Conservation (phyloP, 163 green algal species). For the Volvox carteri region DNA sequence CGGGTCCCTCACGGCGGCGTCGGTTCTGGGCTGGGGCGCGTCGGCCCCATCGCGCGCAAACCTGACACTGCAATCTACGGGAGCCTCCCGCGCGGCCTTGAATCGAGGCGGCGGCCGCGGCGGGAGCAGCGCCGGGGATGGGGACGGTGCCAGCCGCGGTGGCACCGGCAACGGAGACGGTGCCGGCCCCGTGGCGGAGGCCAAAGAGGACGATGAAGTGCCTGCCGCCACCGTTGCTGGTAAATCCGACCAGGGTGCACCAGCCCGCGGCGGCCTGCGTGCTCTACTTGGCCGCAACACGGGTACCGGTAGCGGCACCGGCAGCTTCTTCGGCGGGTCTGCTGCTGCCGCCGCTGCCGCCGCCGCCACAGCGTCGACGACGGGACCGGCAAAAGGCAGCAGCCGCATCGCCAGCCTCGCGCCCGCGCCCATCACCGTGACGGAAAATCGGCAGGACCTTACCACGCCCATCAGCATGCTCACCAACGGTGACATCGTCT, state of each 20-base stretch:
- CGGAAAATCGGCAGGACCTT: constrained; percentile 6
- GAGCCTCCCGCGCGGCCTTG: not conserved
- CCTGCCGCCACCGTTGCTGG: not conserved
- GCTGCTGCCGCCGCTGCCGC: not conserved
- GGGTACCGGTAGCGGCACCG: no score
- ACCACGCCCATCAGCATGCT: constrained; percentile 24
- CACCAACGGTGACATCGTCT: not conserved
- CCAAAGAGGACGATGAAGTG: constrained; percentile 7
- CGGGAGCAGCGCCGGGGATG: not conserved
- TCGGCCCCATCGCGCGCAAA: not conserved
- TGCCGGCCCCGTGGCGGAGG: not conserved
- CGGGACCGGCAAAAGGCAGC: not conserved
- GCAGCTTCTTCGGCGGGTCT: not conserved
- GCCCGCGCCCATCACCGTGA: not conserved
- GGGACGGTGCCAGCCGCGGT: no score
- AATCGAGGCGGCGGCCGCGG: not conserved
- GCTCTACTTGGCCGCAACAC: not conserved
- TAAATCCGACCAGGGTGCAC: not conserved
- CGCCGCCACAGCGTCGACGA: not conserved
- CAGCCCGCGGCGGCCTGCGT: constrained; percentile 8
- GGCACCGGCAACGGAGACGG: not conserved
- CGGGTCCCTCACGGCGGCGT: not conserved
- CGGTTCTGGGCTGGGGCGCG: constrained; percentile 11
- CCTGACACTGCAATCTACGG: not conserved
- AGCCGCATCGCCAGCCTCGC: not conserved